Percentiles rank a stretch among this genome's conserved stretches.
Evolutionary conservation across 202 grass and related monocot species (phyloP).

Genomic region (Zizania palustris): DNA sequence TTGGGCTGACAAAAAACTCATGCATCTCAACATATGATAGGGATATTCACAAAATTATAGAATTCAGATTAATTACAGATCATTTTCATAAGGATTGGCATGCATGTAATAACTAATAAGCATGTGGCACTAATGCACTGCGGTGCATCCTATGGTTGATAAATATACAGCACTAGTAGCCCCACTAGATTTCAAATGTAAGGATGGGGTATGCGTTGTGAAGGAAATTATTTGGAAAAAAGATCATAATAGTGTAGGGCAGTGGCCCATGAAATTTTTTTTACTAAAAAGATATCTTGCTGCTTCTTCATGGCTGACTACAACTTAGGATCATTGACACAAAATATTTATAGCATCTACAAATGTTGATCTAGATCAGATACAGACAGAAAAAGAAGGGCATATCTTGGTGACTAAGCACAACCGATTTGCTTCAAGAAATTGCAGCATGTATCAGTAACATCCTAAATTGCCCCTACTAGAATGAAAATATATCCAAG

Average conservation of each 20-base stretch:
- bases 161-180: neutral
- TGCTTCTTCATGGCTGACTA: conserved; percentile 1
- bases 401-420: neutral
- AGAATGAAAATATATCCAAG: conserved; percentile 29
- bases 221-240: conserved; percentile 6
- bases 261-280: too few species aligned
- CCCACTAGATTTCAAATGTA: conserved; percentile 11
- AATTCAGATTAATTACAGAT: neutral
- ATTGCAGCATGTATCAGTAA: conserved; percentile 12
- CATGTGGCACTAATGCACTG: neutral
- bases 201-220: neutral
- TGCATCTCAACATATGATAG: conserved; percentile 13
- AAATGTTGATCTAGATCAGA: neutral
- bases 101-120: neutral
- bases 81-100: conserved; percentile 18
- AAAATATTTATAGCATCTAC: conserved; percentile 12
- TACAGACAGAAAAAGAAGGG: conserved; percentile 9
- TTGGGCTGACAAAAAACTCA: conserved; percentile 2
- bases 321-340: conserved; percentile 8
- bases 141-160: neutral
- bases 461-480: conserved; percentile 1
- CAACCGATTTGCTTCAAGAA: neutral
- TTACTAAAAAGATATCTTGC: neutral
- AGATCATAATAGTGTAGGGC: too few species aligned
- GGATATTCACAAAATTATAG: neutral